Base-by-base conservation (phyloP, 768 basidiomycete genomes). In the Trametes elegans region DNA sequence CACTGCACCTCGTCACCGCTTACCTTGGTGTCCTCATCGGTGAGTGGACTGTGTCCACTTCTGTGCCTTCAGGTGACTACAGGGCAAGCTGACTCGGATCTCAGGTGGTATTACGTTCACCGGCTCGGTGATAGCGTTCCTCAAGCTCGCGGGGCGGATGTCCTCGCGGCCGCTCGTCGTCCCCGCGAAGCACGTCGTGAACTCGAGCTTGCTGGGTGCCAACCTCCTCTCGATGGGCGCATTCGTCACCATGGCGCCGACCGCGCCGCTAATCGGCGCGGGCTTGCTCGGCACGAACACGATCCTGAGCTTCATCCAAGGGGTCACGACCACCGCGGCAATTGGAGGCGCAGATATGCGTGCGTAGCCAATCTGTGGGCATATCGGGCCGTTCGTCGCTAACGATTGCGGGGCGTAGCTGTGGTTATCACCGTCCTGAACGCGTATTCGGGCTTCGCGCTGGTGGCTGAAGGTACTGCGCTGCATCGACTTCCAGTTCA, bases 301-400 rank as follows among this genome's bases (percentile, higher is more conserved):
- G 1, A 58, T 83, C 2, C 74, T 94, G 48, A 92, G 89, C 64
- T 93, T 93, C 70, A 78, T 88, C 57, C 90, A 91, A 66, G 92
- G 92, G 5, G 88, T 78, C 69, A 94, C 92, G 0, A 90, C 89
- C 2, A 93, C 91, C 8, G 88, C 92, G 11, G 89, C 92, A n/a
- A 90, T 94, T 58, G 92, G 92, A 46, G 92, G 92, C 10, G 92
- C 92, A 24, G 92, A 94, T 66, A 94, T 94, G 92, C 92, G 90
- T 92, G 63, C 52, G 88, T 26, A 9, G n/a, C n/a, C n/a, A n/a
- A n/a, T 28, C 1, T n/a, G 19, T n/a, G 26, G 19, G 28, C 16
- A 10, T 24, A n/a, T 23, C 18, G 7, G 3, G 31, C 27, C 19
- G 56, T 41, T 24, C 1, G 4, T 19, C 40, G 34, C 19, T 51